phyloP scores from a whole-genome alignment of 257 asterid genomes.

The Cynanchum wilfordii region DNA sequence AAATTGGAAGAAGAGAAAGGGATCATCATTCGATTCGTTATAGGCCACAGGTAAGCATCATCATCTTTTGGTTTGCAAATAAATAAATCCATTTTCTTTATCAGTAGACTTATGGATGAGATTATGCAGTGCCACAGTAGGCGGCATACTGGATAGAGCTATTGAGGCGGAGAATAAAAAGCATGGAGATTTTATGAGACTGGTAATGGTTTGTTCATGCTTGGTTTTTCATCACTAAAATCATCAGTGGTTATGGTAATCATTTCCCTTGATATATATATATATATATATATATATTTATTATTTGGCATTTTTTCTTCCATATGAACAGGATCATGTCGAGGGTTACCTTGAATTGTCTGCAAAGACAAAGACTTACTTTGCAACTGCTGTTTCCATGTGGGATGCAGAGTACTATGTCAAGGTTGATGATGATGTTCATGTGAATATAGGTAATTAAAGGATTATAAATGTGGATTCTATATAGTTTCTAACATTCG shows the following conservation, averaged over 20 bases:
- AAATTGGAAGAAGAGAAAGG: slow-evolving; percentile 76
- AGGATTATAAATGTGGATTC: not conserved
- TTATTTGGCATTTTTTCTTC: not conserved
- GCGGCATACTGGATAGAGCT: slow-evolving; percentile 86
- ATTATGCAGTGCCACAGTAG: slow-evolving; percentile 60
- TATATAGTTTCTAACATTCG: not conserved
- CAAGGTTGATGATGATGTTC: slow-evolving; percentile 94
- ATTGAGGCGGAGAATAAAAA: slow-evolving; percentile 79
- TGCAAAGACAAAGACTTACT: slow-evolving; percentile 82
- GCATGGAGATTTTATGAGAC: slow-evolving; percentile 89
- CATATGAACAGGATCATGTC: slow-evolving; percentile 58
- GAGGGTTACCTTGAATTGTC: slow-evolving; percentile 94
- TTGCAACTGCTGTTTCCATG: slow-evolving; percentile 63
- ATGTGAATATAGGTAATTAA: slow-evolving; percentile 75
- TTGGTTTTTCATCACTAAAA: not conserved
- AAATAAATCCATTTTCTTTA: not conserved
- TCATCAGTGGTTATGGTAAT: not conserved
- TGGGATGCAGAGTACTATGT: slow-evolving; percentile 94
- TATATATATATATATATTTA: not conserved
- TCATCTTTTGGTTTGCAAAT: not conserved
- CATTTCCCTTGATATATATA: not conserved
- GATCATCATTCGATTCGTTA: slow-evolving; percentile 70
- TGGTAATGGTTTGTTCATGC: slow-evolving; percentile 36
- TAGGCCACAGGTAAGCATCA: slow-evolving; percentile 64
- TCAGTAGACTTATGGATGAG: not conserved